Percentiles rank a stretch among this genome's conserved stretches.
Conservation (phyloP, 1,139 yeast species). For the Yamadazyma oceani region DNA sequence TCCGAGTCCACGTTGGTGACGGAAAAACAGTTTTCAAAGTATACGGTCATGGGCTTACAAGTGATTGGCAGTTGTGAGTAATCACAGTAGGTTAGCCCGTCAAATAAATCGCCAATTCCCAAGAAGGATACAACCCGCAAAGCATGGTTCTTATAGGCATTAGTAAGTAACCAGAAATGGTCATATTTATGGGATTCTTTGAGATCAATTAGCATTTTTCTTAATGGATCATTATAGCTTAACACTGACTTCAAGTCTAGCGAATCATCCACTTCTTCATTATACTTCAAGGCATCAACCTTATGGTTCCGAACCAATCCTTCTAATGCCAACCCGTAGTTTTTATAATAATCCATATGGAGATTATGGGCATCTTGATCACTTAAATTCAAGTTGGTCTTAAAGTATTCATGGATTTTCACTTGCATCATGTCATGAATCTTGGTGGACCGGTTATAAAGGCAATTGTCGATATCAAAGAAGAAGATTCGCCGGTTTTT, state of each 20-base stretch:
- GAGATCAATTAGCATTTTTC: conserved; percentile 50
- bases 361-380: conserved; percentile 77
- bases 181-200: conserved; percentile 38
- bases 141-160: conserved; percentile 92
- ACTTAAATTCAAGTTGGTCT: conserved; percentile 54
- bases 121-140: conserved; percentile 69
- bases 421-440: conserved; percentile 88
- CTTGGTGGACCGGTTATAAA: conserved; percentile 69
- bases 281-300: conserved; percentile 87
- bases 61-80: conserved; percentile 64
- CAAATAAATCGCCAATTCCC: conserved; percentile 88
- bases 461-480: conserved; percentile 91
- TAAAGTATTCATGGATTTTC: conserved; percentile 80
- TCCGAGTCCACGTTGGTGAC: conserved; percentile 61
- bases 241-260: conserved; percentile 79
- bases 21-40: conserved; percentile 52
- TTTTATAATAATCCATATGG: conserved; percentile 74
- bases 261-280: conserved; percentile 86
- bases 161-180: conserved; percentile 81
- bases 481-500: conserved; percentile 57
- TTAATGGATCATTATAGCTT: conserved; percentile 53
- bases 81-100: conserved; percentile 92
- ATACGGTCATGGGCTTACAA: conserved; percentile 80
- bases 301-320: conserved; percentile 78
- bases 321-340: conserved; percentile 90